Conservation (phyloP, 495 filamentous ascomycete species). For the Daldinia caldariorum region DNA sequence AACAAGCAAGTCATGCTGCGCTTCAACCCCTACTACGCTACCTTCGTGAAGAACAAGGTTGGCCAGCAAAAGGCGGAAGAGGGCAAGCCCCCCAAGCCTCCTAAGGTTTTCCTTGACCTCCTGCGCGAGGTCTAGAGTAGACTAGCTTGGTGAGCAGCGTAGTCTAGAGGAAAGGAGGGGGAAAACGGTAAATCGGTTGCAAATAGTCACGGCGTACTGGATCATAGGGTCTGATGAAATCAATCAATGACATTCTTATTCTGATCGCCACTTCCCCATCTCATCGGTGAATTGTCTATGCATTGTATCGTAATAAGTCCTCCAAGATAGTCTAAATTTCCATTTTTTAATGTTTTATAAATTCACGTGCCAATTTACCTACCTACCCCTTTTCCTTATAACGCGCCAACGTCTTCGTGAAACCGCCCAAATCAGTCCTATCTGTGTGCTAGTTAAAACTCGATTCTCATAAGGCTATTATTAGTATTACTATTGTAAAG, state of each 20-base stretch:
- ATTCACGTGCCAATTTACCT: not conserved
- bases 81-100: conserved; percentile 50
- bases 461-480: not conserved
- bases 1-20: conserved; percentile 98
- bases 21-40: conserved; percentile 94
- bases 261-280: conserved; percentile 42
- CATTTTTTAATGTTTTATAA: not conserved
- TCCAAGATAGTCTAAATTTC: not conserved
- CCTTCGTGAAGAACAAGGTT: conserved; percentile 76
- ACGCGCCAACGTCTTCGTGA: not conserved
- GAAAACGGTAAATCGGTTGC: conserved; percentile 42
- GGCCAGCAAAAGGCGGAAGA: conserved; percentile 53
- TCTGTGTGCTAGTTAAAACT: not conserved
- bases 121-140: conserved; percentile 58
- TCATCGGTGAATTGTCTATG: conserved; percentile 12
- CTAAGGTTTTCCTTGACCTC: conserved; percentile 52
- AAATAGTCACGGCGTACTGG: conserved; percentile 49
- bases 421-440: not conserved
- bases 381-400: not conserved
- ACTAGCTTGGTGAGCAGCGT: conserved; percentile 51
- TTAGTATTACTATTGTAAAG: too few species aligned
- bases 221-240: conserved; percentile 49
- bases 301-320: not conserved
- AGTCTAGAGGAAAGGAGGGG: conserved; percentile 30
- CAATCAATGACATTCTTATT: conserved; percentile 48